Evolutionary conservation across 2,329 filamentous ascomycete genomes (phyloP).

Genomic region (Seiridium unicorne): DNA sequence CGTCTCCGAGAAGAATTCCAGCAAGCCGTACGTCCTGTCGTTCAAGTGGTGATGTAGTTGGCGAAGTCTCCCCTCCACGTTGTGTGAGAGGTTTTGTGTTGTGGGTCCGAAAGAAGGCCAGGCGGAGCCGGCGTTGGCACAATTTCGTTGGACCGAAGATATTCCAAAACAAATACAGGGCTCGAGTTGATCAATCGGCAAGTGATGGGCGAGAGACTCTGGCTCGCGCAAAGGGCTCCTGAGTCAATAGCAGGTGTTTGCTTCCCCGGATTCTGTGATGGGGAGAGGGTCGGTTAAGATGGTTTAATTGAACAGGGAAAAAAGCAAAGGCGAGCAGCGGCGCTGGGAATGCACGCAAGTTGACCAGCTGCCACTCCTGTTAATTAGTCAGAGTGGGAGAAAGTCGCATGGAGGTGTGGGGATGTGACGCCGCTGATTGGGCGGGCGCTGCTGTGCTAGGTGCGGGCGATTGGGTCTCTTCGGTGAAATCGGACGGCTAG

Average conservation of each 20-base stretch:
- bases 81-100: too few relatives aligned
- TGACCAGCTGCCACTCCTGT: not conserved
- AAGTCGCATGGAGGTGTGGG: slow-evolving; percentile 1
- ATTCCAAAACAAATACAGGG: too few relatives aligned
- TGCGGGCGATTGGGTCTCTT: not conserved
- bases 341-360: not conserved
- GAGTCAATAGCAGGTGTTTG: not conserved
- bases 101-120: too few relatives aligned
- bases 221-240: not conserved
- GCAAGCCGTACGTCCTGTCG: not conserved
- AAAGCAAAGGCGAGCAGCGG: slow-evolving; percentile 3
- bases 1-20: not conserved
- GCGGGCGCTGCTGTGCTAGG: not conserved
- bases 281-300: slow-evolving; percentile 3
- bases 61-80: too few relatives aligned
- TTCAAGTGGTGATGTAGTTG: not conserved
- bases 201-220: not conserved
- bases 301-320: not conserved
- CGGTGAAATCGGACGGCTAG: not conserved
- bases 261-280: slow-evolving; percentile 1
- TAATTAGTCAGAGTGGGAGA: slow-evolving; percentile 7
- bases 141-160: too few relatives aligned
- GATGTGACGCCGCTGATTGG: not conserved
- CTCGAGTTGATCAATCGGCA: not conserved
- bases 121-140: too few relatives aligned